A percentile compares a stretch with the other conserved stretches of the same genome.
Evolutionary conservation across 139 green algal genomes (phyloP).

Genomic region (Picochlorum sp.): DNA sequence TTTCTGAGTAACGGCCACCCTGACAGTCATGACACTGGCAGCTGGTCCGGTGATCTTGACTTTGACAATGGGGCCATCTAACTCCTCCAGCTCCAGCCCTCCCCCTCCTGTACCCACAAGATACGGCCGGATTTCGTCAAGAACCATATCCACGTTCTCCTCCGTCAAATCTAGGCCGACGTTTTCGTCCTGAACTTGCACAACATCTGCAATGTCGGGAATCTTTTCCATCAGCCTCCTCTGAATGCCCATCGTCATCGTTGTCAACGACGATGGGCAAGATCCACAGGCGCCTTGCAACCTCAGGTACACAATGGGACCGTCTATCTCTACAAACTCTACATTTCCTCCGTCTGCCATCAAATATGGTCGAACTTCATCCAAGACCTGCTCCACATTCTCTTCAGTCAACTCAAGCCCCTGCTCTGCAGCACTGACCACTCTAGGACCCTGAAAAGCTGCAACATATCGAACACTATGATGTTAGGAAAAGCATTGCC

Average conservation of each 20-base stretch:
- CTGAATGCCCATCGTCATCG: conserved; percentile 99
- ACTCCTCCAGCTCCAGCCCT: conserved; percentile 71
- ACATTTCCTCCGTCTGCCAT: conserved; percentile 98
- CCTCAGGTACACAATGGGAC: conserved; percentile 78
- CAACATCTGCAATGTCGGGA: conserved; percentile 94
- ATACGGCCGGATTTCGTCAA: conserved; percentile 81
- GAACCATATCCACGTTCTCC: conserved; percentile 69
- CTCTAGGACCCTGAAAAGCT: conserved; percentile 9
- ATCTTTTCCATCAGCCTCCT: conserved; percentile 91
- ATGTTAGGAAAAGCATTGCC: no score
- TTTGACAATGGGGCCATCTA: conserved; percentile 93
- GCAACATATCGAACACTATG: not conserved
- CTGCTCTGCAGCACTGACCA: conserved; percentile 30
- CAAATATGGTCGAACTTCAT: conserved; percentile 95
- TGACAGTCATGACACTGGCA: conserved; percentile 93
- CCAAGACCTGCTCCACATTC: conserved; percentile 94
- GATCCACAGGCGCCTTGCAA: conserved; percentile 90
- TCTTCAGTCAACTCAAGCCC: conserved; percentile 89
- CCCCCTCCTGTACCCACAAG: conserved; percentile 91
- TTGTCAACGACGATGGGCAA: conserved; percentile 83
- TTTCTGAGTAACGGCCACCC: conserved; percentile 98
- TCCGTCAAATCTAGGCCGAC: conserved; percentile 78
- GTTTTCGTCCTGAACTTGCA: conserved; percentile 86
- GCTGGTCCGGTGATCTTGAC: conserved; percentile 84
- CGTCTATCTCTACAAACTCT: conserved; percentile 97